These are phyloP conservation scores for Kazachstania martiniae DNA, from an alignment of 805 yeast species.

Conservation along the genomic window DNA sequence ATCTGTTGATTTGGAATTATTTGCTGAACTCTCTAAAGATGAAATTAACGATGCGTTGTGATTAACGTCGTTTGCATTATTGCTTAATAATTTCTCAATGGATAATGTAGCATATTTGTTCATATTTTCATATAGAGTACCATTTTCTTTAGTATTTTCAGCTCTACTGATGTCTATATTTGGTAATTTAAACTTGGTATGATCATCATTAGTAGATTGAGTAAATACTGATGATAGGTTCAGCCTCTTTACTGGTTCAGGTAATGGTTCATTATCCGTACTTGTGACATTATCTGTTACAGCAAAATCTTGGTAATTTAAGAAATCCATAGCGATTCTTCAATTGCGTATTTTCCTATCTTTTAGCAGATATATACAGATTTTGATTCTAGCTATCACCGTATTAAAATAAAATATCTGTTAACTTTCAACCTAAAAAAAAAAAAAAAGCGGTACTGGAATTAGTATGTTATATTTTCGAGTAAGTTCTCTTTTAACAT, in stretches of 20 bases:
- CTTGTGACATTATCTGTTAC: constrained; percentile 14
- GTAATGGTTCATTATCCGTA: constrained; percentile 8
- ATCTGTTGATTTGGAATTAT: constrained; percentile 1
- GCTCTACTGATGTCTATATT: neutral
- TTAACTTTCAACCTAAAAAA: too few relatives aligned
- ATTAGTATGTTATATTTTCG: too few relatives aligned
- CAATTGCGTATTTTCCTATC: constrained; percentile 1
- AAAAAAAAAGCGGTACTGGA: too few relatives aligned
- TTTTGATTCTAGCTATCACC: too few relatives aligned
- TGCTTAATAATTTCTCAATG: neutral
- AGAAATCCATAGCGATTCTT: constrained; percentile 30
- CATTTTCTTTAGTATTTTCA: neutral
- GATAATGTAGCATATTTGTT: constrained; percentile 11
- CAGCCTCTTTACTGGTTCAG: constrained; percentile 22
- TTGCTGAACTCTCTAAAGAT: too few relatives aligned
- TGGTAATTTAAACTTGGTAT: constrained; percentile 1
- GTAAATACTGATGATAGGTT: constrained; percentile 13
- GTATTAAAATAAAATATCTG: too few relatives aligned
- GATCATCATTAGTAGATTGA: neutral
- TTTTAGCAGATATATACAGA: too few relatives aligned
- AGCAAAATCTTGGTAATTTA: constrained; percentile 38
- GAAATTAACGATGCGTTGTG: too few relatives aligned
- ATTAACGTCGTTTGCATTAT: neutral
- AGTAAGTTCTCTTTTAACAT: too few relatives aligned
- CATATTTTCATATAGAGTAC: constrained; percentile 14